Base-by-base conservation (phyloP, 2,329 filamentous ascomycete genomes). In the Calonectria henricotiae region DNA sequence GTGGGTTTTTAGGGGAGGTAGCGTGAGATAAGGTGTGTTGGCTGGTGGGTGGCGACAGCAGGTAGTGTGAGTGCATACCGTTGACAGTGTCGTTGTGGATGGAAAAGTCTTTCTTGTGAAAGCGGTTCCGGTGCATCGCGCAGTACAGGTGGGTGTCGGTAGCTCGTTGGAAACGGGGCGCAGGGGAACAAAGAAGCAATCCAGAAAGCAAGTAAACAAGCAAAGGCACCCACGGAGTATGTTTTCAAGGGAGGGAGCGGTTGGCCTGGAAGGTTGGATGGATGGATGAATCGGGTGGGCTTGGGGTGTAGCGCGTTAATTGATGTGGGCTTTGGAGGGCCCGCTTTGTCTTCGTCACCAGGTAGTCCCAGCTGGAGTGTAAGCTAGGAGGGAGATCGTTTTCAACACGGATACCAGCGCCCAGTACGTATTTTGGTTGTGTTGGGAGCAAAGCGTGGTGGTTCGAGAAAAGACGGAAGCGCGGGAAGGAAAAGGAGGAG, bases 91-190 rank as follows among this genome's bases (percentile, higher is more conserved):
- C 81, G 65, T 78, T 80, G 67, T 82, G 81, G 65, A 82, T 82
- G 62, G 79, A 69, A 73, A 84, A 82, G 54, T 79, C 77, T 66
- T 78, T 80, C 62, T 79, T 80, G 58, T 78, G 76, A 39, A 82
- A 73, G 54, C 79, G 78, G 69, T 79, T 79, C 73, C 78, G 77
- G 41, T 74, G 75, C 79, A 82, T 83, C 54, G 70, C 70, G 76
- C 55, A 63, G 62, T 62, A 54, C 51, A 30, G 23, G 17, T 8
- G 55, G 23, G 25, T 35, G 25, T 41, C 72, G 46, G 11, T 23
- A 12, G 9, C 15, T 46, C 9, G 43, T 46, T 46, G 43, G 43
- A 46, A 23, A 12, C n/a, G 43, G 43, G 8, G 49, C 35, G 41
- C 60, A 32, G 27, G 39, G 64, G 35, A 27, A 27, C 23, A 49